phyloP scores from a whole-genome alignment of 805 yeast species.

The Scheffersomyces lignosus region DNA sequence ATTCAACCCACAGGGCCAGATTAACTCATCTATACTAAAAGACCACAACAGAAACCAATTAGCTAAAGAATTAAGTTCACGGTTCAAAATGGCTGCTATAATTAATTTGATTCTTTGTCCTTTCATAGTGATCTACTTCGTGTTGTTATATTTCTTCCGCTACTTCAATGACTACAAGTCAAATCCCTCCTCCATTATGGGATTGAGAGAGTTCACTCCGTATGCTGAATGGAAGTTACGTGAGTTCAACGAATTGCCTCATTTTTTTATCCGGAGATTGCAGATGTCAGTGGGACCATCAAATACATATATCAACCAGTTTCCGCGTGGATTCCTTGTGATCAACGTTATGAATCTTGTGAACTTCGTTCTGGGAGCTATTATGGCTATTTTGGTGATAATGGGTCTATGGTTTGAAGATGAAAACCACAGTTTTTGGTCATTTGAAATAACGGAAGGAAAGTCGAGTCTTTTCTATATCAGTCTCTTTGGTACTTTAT shows the following conservation, averaged over 20 bases:
- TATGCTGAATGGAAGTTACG: conserved; percentile 93
- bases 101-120: conserved; percentile 84
- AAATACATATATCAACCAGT: conserved; percentile 80
- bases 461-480: conserved; percentile 84
- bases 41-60: conserved; percentile 67
- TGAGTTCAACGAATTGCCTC: conserved; percentile 91
- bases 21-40: conserved; percentile 68
- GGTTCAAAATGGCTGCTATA: conserved; percentile 86
- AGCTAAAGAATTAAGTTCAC: conserved; percentile 66
- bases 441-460: conserved; percentile 82
- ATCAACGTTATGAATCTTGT: conserved; percentile 37
- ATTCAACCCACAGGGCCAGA: conserved; percentile 80
- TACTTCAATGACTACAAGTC: conserved; percentile 91
- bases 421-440: conserved; percentile 72
- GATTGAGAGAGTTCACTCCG: conserved; percentile 82
- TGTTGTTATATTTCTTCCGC: conserved; percentile 79
- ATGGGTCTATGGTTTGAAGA: conserved; percentile 80
- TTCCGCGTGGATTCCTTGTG: conserved; percentile 69
- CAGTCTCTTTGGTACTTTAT: conserved; percentile 81
- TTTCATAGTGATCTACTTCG: conserved; percentile 78
- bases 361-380: conserved; percentile 78
- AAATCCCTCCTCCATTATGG: conserved; percentile 77
- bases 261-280: conserved; percentile 77
- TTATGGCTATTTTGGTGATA: conserved; percentile 72
- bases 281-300: conserved; percentile 80